These are phyloP conservation scores for Penicillium daleae DNA, from an alignment of 495 filamentous ascomycete genomes.

Conservation along the genomic window DNA sequence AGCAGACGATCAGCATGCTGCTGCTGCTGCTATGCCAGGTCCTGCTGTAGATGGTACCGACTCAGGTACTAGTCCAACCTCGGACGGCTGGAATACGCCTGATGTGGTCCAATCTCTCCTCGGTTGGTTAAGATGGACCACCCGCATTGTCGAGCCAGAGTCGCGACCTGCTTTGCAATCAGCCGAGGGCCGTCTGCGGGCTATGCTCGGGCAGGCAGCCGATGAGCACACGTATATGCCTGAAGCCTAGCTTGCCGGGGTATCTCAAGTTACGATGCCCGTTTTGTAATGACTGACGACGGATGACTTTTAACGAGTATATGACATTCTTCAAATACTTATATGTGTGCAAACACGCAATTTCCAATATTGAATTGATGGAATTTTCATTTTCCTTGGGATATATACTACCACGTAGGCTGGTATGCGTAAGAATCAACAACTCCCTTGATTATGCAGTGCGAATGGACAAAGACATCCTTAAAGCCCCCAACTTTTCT, in stretches of 20 bases:
- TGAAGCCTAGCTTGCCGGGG: not conserved
- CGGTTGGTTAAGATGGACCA: constrained; percentile 40
- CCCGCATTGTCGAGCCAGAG: constrained; percentile 26
- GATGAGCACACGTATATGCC: constrained; percentile 1
- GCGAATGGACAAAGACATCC: not conserved
- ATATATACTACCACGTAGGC: no score
- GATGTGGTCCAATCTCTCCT: constrained; percentile 40
- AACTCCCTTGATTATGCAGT: constrained; percentile 15
- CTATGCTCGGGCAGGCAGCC: constrained; percentile 38
- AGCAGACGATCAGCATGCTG: constrained; percentile 24
- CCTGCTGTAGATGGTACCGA: not conserved
- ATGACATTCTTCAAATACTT: constrained; percentile 9
- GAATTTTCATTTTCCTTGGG: not conserved
- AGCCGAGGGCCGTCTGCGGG: constrained; percentile 44
- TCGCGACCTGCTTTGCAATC: constrained; percentile 30
- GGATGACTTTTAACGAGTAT: constrained; percentile 20
- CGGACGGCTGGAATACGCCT: constrained; percentile 10
- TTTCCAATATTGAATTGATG: not conserved
- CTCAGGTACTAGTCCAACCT: not conserved
- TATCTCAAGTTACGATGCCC: not conserved
- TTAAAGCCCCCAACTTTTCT: not conserved
- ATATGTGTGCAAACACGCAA: constrained; percentile 6
- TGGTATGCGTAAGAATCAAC: constrained; percentile 1
- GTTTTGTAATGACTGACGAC: constrained; percentile 16
- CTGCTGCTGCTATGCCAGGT: not conserved